Evolutionary conservation across 371 early-diverging fungal species (phyloP), one percentile per base, ranked within the genome.

Genomic region (Syncephalis fuscata): DNA sequence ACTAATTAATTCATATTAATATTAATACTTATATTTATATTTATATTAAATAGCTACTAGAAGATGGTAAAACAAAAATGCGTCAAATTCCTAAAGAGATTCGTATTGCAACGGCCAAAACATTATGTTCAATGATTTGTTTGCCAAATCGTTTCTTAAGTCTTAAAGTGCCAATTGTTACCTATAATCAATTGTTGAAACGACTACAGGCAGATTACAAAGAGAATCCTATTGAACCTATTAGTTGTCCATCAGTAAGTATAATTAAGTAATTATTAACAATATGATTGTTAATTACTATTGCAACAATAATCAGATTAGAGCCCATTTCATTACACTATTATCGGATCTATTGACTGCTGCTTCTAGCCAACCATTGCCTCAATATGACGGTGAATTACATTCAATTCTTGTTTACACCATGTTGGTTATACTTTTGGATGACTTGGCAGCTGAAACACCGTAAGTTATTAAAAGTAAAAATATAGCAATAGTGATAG

Each of bases 61-160:
- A 32, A 32, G 32, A 32, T 32, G 32, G 32, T 32, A 43, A 49
- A 27, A 27, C 41, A 14, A 17, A 32, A 23, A 21, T 27, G 14
- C 44, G 40, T 46, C 32, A 48, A 20, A n/a, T 53, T 43, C 44
- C 53, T 16, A 48, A 53, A 23, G 8, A 14, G 1, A 43, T 48
- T 14, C 38, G 38, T 19, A 47, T 48, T 37, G 48, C 47, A 24
- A 48, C 53, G 1, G 48, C 48, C 19, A 48, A 32, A 8, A 48
- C 48, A 39, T 27, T 53, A 25, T 53, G 48, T 36, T 53, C 48
- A 10, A 38, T 53, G 10, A 53, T 53, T 26, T 48, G 53, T 48
- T 26, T 48, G 11, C 20, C 48, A n/a, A 44, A 44, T 48, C 53
- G 48, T 47, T 17, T 32, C 5, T 15, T 38, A 17, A 27, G 17